Conservation (phyloP, 192 early-diverging fungal species). For the Piromyces sp. region DNA sequence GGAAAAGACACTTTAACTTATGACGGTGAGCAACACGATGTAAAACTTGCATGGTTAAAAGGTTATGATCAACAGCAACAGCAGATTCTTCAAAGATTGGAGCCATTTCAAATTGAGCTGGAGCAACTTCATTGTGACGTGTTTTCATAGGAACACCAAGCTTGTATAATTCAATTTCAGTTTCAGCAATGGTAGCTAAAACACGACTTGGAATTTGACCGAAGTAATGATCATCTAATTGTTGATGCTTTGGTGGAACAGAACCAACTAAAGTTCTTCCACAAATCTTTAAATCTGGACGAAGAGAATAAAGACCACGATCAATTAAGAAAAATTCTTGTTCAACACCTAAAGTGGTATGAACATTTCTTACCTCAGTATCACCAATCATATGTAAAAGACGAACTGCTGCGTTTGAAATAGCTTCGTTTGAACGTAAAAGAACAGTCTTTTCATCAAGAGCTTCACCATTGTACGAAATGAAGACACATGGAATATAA, state of each 20-base stretch:
- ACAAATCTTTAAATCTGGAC: slow-evolving; percentile 89
- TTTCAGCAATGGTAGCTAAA: slow-evolving; percentile 77
- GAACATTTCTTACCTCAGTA: slow-evolving; percentile 60
- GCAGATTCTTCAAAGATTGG: slow-evolving; percentile 96
- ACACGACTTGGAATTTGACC: slow-evolving; percentile 88
- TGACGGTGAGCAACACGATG: slow-evolving; percentile 94
- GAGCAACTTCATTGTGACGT: slow-evolving; percentile 97
- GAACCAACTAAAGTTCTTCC: slow-evolving; percentile 86
- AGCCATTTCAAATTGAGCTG: slow-evolving; percentile 93
- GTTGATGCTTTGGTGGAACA: slow-evolving; percentile 93
- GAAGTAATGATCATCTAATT: slow-evolving; percentile 99
- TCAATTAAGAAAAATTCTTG: slow-evolving; percentile 99
- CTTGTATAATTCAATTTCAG: slow-evolving; percentile 80
- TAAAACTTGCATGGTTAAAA: slow-evolving; percentile 91
- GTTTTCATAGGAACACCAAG: slow-evolving; percentile 98
- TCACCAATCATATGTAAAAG: slow-evolving; percentile 61
- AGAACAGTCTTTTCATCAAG: slow-evolving; percentile 97
- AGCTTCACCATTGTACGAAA: slow-evolving; percentile 97
- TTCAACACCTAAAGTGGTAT: slow-evolving; percentile 86
- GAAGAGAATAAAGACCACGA: slow-evolving; percentile 78
- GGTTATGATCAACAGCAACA: slow-evolving; percentile 95
- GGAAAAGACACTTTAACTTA: slow-evolving; percentile 85
- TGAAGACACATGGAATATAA: slow-evolving; percentile 95
- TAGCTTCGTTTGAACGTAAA: slow-evolving; percentile 71
- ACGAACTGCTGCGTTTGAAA: slow-evolving; percentile 64